phyloP scores from a whole-genome alignment of 1,284 basidiomycete species.

The Leccinum griseonigrum region DNA sequence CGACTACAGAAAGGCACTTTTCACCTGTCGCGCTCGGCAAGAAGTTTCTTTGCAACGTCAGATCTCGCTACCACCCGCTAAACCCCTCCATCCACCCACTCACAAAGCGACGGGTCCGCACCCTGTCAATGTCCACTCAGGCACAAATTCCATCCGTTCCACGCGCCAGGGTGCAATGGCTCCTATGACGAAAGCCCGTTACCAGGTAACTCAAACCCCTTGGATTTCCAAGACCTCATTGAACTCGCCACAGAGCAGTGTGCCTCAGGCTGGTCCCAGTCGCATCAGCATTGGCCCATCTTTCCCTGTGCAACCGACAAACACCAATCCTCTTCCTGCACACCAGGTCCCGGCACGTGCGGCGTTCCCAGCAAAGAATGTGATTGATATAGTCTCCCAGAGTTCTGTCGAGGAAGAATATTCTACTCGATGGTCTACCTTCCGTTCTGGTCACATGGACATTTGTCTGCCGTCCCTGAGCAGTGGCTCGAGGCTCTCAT shows the following conservation, averaged over 20 bases:
- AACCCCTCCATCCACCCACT: background rate
- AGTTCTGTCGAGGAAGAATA: background rate
- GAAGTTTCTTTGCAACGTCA: slow-evolving; percentile 13
- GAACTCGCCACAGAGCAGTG: slow-evolving; percentile 15
- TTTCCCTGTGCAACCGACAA: background rate
- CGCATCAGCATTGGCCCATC: background rate
- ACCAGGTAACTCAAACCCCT: slow-evolving; percentile 11
- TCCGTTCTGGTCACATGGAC: slow-evolving; percentile 24
- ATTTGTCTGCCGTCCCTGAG: slow-evolving; percentile 8
- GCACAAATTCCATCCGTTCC: background rate
- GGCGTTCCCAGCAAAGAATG: background rate
- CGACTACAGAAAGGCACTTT: slow-evolving; percentile 5
- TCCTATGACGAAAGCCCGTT: background rate
- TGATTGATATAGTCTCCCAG: slow-evolving; percentile 8
- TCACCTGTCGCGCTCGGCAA: slow-evolving; percentile 9
- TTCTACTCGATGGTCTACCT: slow-evolving; percentile 21
- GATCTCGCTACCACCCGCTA: background rate
- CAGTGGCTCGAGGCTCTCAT: background rate
- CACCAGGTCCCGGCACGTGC: background rate
- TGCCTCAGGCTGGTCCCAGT: slow-evolving; percentile 4
- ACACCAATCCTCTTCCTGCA: background rate
- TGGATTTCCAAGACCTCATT: background rate
- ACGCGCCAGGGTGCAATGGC: background rate
- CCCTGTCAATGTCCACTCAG: background rate
- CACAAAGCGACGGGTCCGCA: background rate